Conservation (phyloP, 2,329 filamentous ascomycete genomes). For the Pseudogymnoascus sp. region DNA sequence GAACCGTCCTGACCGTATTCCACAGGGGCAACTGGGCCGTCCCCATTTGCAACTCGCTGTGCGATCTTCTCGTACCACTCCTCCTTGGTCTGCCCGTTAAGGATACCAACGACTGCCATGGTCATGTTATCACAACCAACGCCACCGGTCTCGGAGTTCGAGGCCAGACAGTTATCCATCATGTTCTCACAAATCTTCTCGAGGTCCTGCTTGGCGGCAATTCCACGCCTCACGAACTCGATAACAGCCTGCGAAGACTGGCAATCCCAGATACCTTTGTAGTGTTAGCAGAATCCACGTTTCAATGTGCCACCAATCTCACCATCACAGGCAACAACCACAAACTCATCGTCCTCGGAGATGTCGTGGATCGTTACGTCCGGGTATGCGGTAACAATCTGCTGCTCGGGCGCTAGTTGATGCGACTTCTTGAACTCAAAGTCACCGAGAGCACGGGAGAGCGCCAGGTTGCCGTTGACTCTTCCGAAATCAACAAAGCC, state of each 20-base stretch:
- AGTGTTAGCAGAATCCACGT: conserved; percentile 18
- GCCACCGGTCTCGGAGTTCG: conserved; percentile 94
- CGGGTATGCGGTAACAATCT: conserved; percentile 95
- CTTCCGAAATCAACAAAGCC: conserved; percentile 98
- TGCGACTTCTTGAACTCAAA: conserved; percentile 99
- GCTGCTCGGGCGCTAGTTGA: conserved; percentile 92
- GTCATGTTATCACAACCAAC: conserved; percentile 99
- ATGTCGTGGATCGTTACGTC: conserved; percentile 90
- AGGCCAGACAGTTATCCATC: conserved; percentile 99
- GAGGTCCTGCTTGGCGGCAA: conserved; percentile 91
- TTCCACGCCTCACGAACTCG: conserved; percentile 92
- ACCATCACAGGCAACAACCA: conserved; percentile 91
- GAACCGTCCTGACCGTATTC: conserved; percentile 73
- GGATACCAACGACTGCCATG: conserved; percentile 82
- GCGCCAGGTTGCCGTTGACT: conserved; percentile 93
- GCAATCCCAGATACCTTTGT: conserved; percentile 94
- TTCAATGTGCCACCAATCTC: conserved; percentile 28
- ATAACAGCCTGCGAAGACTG: conserved; percentile 96
- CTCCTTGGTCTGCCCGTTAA: conserved; percentile 87
- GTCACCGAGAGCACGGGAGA: conserved; percentile 95
- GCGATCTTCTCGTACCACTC: conserved; percentile 97
- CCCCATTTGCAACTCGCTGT: conserved; percentile 87
- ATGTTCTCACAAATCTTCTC: conserved; percentile 98
- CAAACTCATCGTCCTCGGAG: conserved; percentile 87
- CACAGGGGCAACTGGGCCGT: conserved; percentile 95